Evolutionary conservation across 306 rosid species (phyloP).

Genomic region (Hylodesmum podocarpum): DNA sequence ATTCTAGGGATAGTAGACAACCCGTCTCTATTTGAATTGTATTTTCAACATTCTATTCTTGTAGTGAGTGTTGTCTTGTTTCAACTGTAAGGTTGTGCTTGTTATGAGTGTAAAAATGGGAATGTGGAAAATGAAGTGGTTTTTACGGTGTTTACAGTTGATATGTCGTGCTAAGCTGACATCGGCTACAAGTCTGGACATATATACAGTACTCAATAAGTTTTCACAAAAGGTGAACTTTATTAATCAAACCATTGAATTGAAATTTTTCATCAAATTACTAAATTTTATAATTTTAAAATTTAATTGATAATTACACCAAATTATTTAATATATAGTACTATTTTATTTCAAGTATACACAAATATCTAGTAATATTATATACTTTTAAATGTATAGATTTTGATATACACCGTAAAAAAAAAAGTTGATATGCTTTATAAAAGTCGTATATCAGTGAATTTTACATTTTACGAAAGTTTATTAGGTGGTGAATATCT

Average conservation of each 20-base stretch:
- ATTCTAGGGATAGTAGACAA: slow-evolving; percentile 12
- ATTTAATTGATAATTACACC: not conserved
- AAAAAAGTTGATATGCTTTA: too few relatives aligned
- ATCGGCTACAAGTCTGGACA: not conserved
- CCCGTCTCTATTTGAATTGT: slow-evolving; percentile 13
- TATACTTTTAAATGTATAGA: not conserved
- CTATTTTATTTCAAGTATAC: not conserved
- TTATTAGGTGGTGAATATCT: not conserved
- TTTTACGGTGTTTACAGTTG: not conserved
- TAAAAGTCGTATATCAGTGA: not conserved
- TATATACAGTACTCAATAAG: not conserved
- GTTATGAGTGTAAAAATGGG: not conserved
- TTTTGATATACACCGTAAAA: not conserved
- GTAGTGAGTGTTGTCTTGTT: slow-evolving; percentile 28
- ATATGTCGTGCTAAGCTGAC: too few relatives aligned
- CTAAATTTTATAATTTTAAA: not conserved
- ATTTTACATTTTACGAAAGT: not conserved
- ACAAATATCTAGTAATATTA: not conserved
- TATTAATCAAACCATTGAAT: not conserved
- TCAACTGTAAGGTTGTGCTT: slow-evolving; percentile 29
- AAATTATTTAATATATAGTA: not conserved
- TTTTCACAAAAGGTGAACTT: not conserved
- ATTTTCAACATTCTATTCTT: slow-evolving; percentile 15
- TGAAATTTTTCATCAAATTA: not conserved
- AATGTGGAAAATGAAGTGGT: not conserved